These are phyloP conservation scores for Apiospora aurea DNA, from an alignment of 2,329 filamentous ascomycete species.

Conservation along the genomic window DNA sequence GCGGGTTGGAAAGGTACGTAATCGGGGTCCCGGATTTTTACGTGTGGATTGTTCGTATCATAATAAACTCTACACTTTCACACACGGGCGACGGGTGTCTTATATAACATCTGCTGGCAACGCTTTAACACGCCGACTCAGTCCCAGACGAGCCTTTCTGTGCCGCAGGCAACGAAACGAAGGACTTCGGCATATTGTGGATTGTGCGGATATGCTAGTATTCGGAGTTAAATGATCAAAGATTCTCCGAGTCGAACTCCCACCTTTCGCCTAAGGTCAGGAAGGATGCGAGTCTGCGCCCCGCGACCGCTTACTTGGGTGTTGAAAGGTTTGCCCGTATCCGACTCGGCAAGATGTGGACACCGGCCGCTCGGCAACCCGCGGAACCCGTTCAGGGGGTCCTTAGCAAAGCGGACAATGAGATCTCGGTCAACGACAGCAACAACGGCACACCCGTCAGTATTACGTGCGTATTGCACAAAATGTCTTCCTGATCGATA, in stretches of 20 bases:
- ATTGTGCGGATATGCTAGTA: neutral
- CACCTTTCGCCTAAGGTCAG: neutral
- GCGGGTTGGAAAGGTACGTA: neutral
- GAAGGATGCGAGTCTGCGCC: neutral
- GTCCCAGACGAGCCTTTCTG: neutral
- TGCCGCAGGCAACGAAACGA: no score
- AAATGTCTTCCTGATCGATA: no score
- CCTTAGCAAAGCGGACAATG: neutral
- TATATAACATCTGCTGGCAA: neutral
- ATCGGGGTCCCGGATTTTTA: no score
- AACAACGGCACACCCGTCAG: neutral
- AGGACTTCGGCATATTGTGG: neutral
- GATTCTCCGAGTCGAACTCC: neutral
- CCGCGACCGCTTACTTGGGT: no score
- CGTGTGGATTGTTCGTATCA: no score
- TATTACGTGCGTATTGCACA: no score
- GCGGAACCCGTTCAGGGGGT: neutral
- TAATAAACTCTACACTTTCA: no score
- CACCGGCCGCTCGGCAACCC: neutral
- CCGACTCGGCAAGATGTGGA: neutral
- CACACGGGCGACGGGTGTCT: neutral
- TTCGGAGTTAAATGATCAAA: neutral
- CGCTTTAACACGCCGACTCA: no score
- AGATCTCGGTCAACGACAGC: neutral
- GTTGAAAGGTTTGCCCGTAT: neutral